A percentile compares a stretch with the other conserved stretches of the same genome.
Conservation (phyloP, 208 protist genomes). For the Angomonas deanei region DNA sequence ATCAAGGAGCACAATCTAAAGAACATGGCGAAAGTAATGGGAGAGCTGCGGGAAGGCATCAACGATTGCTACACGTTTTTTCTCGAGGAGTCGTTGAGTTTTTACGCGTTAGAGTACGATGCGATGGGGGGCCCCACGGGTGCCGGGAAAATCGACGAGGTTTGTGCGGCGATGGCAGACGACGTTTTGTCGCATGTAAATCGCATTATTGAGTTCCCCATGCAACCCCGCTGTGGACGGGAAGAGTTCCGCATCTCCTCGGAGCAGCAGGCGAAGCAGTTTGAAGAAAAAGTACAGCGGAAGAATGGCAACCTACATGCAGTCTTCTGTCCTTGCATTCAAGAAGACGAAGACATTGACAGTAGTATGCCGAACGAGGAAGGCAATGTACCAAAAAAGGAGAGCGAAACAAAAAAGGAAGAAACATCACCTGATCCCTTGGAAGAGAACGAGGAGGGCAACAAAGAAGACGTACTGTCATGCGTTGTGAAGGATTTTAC, state of each 20-base stretch:
- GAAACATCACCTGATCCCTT: background rate
- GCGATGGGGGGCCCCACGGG: background rate
- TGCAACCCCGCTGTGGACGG: background rate
- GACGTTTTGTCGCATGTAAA: too few relatives aligned
- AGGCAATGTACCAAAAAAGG: background rate
- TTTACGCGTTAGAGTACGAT: background rate
- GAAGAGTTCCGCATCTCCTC: background rate
- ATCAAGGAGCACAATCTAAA: background rate
- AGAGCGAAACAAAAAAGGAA: background rate
- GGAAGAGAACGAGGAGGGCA: background rate
- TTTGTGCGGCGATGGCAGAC: too few relatives aligned
- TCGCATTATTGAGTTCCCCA: too few relatives aligned
- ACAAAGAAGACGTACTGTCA: too few relatives aligned
- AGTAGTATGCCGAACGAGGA: background rate
- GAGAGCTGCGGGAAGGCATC: background rate
- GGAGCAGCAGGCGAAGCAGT: background rate
- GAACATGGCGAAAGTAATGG: background rate
- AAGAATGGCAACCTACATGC: too few relatives aligned
- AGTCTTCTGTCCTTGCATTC: too few relatives aligned
- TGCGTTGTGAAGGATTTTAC: background rate
- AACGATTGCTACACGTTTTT: background rate
- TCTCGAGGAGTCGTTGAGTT: background rate
- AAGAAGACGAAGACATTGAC: background rate
- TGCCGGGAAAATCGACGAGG: background rate
- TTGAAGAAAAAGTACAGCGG: too few relatives aligned